Percentiles rank a stretch among this genome's conserved stretches.
These are phyloP conservation scores for Gloeophyllum trabeum DNA, from an alignment of 768 basidiomycete species.

Conservation along the genomic window DNA sequence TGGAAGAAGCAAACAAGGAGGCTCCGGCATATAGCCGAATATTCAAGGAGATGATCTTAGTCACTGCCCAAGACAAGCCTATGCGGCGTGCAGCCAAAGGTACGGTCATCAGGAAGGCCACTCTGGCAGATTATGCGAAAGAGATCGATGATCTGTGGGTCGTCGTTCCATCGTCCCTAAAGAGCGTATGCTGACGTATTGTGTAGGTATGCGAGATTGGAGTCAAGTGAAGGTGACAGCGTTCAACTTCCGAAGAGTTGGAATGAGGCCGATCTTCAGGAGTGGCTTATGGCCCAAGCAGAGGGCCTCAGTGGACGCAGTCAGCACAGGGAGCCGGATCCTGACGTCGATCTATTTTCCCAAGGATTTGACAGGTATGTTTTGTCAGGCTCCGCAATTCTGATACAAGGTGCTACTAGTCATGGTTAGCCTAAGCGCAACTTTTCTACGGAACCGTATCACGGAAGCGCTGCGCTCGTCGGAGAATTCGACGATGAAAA, in stretches of 20 bases:
- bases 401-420: no score
- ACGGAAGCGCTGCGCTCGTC: not conserved
- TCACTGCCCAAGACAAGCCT: constrained; percentile 29
- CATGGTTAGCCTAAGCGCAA: not conserved
- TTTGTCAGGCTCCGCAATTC: no score
- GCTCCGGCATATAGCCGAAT: constrained; percentile 31
- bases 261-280: no score
- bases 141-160: constrained; percentile 35
- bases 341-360: not conserved
- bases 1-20: constrained; percentile 29
- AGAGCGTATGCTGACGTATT: not conserved
- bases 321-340: no score
- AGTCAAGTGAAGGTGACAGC: no score
- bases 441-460: not conserved
- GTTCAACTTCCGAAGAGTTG: no score
- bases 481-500: not conserved
- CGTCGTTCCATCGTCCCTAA: not conserved
- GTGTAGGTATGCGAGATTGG: not conserved
- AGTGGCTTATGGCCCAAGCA: no score
- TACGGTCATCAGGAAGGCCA: constrained; percentile 29
- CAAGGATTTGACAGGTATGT: not conserved
- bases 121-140: constrained; percentile 24
- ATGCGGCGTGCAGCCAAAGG: constrained; percentile 35
- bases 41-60: constrained; percentile 40
- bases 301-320: no score